Conservation (phyloP, 192 early-diverging fungal genomes). For the Backusella psychrophila region DNA sequence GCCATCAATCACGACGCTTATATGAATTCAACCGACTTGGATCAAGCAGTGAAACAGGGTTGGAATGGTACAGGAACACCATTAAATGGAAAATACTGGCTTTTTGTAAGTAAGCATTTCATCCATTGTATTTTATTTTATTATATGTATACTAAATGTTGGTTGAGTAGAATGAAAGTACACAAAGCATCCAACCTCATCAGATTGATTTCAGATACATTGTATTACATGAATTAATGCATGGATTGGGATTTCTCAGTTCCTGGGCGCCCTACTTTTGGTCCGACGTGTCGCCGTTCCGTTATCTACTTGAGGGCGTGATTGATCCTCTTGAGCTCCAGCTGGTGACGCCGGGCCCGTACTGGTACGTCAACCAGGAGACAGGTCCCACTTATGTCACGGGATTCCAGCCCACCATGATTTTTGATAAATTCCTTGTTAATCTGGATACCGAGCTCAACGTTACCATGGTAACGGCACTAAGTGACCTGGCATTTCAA, state of each 20-base stretch:
- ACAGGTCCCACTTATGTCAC: conserved; percentile 28
- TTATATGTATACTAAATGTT: background rate
- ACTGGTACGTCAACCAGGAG: conserved; percentile 22
- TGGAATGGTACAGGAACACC: conserved; percentile 32
- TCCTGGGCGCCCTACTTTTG: conserved; percentile 34
- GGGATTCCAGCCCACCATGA: conserved; percentile 36
- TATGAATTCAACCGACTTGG: conserved; percentile 10
- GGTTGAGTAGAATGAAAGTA: conserved; percentile 1
- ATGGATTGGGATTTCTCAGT: conserved; percentile 32
- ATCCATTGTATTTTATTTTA: background rate
- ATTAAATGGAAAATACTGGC: conserved; percentile 30
- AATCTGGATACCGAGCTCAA: background rate
- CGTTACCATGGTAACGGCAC: background rate
- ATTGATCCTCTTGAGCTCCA: conserved; percentile 15
- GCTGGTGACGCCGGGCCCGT: conserved; percentile 15
- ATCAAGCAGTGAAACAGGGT: conserved; percentile 12
- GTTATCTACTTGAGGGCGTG: conserved; percentile 16
- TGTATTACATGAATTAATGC: conserved; percentile 29
- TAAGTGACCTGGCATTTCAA: conserved; percentile 21
- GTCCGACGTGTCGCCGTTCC: conserved; percentile 16
- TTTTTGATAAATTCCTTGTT: conserved; percentile 37
- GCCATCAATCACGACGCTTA: conserved; percentile 38
- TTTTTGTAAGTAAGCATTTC: conserved; percentile 12
- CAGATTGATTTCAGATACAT: conserved; percentile 33
- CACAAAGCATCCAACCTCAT: conserved; percentile 12